Conservation (phyloP, 805 yeast genomes). For the Dipodascus albidus region DNA sequence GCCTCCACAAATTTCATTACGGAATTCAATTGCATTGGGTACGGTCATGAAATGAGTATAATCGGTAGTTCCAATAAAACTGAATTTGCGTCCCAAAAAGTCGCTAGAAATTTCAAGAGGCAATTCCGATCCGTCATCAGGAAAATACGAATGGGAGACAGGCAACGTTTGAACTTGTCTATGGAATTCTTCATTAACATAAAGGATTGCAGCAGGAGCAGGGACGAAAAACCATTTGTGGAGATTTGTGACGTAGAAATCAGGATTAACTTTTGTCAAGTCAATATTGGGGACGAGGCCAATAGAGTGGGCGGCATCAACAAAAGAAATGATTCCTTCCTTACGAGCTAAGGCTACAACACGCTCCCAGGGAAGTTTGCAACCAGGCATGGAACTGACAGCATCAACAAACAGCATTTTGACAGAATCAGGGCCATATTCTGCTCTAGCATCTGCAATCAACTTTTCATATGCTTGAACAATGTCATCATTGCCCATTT, state of each 20-base stretch:
- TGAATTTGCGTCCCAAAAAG: constrained; percentile 32
- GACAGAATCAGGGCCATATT: constrained; percentile 15
- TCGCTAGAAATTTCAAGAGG: constrained; percentile 17
- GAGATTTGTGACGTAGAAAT: constrained; percentile 48
- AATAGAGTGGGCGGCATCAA: constrained; percentile 66
- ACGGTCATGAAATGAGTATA: constrained; percentile 34
- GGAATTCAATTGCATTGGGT: constrained; percentile 41
- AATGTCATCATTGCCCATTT: constrained; percentile 30
- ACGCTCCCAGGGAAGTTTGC: constrained; percentile 41
- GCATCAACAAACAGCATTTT: constrained; percentile 42
- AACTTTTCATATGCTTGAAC: constrained; percentile 21
- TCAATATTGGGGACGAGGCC: constrained; percentile 30
- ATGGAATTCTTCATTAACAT: constrained; percentile 44
- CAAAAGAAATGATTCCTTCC: constrained; percentile 38
- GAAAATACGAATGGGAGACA: constrained; percentile 36
- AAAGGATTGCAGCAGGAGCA: constrained; percentile 45
- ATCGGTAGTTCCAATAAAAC: constrained; percentile 38
- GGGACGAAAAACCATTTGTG: constrained; percentile 64
- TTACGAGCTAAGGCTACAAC: constrained; percentile 35
- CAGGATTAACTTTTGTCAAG: constrained; percentile 33
- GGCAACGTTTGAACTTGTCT: constrained; percentile 43
- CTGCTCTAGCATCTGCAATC: constrained; percentile 19
- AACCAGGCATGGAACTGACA: constrained; percentile 55
- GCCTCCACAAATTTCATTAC: constrained; percentile 48
- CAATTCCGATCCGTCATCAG: constrained; percentile 7